phyloP scores from a whole-genome alignment of 2,329 filamentous ascomycete genomes.

The Verticillium longisporum region DNA sequence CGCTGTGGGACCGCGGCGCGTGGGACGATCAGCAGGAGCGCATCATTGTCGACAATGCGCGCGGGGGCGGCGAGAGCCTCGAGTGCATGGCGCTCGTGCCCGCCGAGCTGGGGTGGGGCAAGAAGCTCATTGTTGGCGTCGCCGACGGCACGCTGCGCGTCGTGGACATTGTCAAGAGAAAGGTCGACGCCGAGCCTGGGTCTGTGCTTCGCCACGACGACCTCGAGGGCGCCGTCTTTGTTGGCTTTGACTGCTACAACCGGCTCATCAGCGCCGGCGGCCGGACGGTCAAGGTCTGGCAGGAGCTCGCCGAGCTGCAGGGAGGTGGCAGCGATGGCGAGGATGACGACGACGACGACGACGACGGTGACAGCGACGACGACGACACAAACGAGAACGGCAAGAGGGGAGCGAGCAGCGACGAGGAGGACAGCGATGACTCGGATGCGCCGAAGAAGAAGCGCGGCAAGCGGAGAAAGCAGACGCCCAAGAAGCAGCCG shows the following conservation, averaged over 20 bases:
- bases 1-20: constrained; percentile 86
- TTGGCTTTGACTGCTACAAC: constrained; percentile 79
- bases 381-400: constrained; percentile 31
- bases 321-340: constrained; percentile 31
- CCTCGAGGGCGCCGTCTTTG: constrained; percentile 72
- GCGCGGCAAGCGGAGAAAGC: constrained; percentile 27
- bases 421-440: constrained; percentile 38
- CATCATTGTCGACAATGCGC: constrained; percentile 64
- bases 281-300: constrained; percentile 82
- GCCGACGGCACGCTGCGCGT: constrained; percentile 76
- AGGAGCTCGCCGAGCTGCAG: constrained; percentile 60
- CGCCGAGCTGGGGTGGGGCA: constrained; percentile 60
- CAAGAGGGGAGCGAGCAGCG: constrained; percentile 40
- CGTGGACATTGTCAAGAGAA: constrained; percentile 66
- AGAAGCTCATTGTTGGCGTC: constrained; percentile 71
- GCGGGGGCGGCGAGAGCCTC: constrained; percentile 65
- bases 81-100: constrained; percentile 72
- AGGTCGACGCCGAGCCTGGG: constrained; percentile 54
- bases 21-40: constrained; percentile 96
- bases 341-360: constrained; percentile 34
- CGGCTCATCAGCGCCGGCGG: constrained; percentile 89
- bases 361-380: constrained; percentile 35
- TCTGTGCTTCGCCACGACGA: constrained; percentile 66
- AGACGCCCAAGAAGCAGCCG: constrained; percentile 2
- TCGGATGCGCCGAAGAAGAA: constrained; percentile 42